Conservation (phyloP, 768 basidiomycete species). For the Galerina sulciceps region DNA sequence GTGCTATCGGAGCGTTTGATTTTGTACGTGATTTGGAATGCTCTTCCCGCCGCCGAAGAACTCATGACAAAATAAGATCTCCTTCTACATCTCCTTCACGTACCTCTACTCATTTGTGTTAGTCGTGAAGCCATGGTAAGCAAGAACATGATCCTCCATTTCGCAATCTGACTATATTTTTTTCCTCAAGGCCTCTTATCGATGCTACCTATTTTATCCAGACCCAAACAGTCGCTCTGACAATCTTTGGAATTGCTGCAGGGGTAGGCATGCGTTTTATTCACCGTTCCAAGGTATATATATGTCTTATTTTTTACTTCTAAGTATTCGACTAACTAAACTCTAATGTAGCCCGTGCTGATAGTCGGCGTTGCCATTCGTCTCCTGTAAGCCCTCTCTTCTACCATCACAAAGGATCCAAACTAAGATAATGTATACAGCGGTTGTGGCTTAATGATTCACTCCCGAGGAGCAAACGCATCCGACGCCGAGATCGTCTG, state of each 20-base stretch:
- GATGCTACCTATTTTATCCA: conserved; percentile 68
- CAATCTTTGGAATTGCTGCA: conserved; percentile 64
- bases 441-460: conserved; percentile 73
- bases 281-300: conserved; percentile 57
- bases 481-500: conserved; percentile 61
- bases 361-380: conserved; percentile 63
- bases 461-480: conserved; percentile 64
- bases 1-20: conserved; percentile 66
- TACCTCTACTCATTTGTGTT: conserved; percentile 75
- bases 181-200: conserved; percentile 49
- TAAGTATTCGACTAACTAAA: neutral
- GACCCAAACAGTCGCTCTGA: conserved; percentile 62
- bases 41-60: neutral
- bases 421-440: conserved; percentile 22
- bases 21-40: conserved; percentile 49
- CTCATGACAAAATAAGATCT: conserved; percentile 39
- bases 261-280: conserved; percentile 59
- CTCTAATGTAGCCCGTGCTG: conserved; percentile 42
- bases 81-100: conserved; percentile 71
- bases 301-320: neutral
- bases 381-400: conserved; percentile 39
- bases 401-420: neutral
- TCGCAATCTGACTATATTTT: neutral
- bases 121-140: conserved; percentile 53
- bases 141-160: neutral